phyloP scores from a whole-genome alignment of 2,329 filamentous ascomycete species.

The Neofusicoccum kwambonambiense region DNA sequence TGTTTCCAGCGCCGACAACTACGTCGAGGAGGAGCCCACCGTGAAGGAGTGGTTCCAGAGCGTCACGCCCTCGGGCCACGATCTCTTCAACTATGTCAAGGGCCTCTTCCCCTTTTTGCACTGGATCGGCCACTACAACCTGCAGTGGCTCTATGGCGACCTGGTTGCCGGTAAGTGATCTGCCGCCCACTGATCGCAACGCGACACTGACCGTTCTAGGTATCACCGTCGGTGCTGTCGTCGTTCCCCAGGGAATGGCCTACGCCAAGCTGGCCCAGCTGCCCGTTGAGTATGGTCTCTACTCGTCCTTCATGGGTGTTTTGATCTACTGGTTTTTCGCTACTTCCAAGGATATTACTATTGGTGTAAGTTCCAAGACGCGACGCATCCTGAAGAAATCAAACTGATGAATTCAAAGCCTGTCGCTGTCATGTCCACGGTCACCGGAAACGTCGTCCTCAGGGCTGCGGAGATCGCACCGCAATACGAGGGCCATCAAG shows the following conservation, averaged over 20 bases:
- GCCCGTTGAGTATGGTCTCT: conserved; percentile 79
- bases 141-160: conserved; percentile 86
- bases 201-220: conserved; percentile 39
- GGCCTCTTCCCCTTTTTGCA: conserved; percentile 81
- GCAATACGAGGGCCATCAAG: conserved; percentile 58
- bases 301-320: conserved; percentile 95
- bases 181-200: conserved; percentile 51
- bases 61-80: conserved; percentile 57
- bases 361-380: conserved; percentile 64
- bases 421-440: conserved; percentile 90
- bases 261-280: conserved; percentile 83
- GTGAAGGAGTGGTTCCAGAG: conserved; percentile 69
- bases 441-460: conserved; percentile 78
- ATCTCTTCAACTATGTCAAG: conserved; percentile 60
- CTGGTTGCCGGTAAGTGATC: conserved; percentile 81
- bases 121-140: conserved; percentile 90
- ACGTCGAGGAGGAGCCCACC: conserved; percentile 79
- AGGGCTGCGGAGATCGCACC: conserved; percentile 59
- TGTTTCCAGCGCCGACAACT: conserved; percentile 68
- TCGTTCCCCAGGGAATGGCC: conserved; percentile 96
- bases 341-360: conserved; percentile 97
- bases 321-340: conserved; percentile 97
- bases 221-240: conserved; percentile 72
- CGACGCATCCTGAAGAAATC: not conserved
- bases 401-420: conserved; percentile 52